Percentiles rank a stretch among this genome's conserved stretches.
Evolutionary conservation across 192 early-diverging fungal genomes (phyloP).

Genomic region (Coemansia sp.): DNA sequence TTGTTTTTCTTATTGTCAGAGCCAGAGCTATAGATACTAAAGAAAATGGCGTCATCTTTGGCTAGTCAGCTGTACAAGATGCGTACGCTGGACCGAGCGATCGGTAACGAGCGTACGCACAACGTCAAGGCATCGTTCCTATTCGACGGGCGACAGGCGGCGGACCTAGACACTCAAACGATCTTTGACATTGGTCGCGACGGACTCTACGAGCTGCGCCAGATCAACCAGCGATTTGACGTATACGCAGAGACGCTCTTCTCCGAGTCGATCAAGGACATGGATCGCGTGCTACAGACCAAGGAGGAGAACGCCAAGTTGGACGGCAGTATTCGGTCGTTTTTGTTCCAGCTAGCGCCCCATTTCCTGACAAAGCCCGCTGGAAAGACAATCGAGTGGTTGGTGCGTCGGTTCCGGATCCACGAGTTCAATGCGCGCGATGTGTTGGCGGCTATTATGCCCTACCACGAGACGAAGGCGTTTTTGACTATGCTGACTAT

Average conservation of each 20-base stretch:
- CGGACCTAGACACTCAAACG: slow-evolving; percentile 83
- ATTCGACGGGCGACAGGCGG: slow-evolving; percentile 78
- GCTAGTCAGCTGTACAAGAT: slow-evolving; percentile 65
- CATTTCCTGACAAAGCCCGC: slow-evolving; percentile 82
- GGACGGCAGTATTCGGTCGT: slow-evolving; percentile 70
- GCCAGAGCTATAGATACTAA: not conserved
- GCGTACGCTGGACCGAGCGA: slow-evolving; percentile 59
- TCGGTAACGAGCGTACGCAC: slow-evolving; percentile 56
- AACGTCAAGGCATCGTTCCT: slow-evolving; percentile 74
- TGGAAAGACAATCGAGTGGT: slow-evolving; percentile 89
- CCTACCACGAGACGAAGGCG: slow-evolving; percentile 89
- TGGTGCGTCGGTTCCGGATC: slow-evolving; percentile 80
- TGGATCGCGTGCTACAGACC: slow-evolving; percentile 77
- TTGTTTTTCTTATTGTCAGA: not conserved
- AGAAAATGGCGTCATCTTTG: slow-evolving; percentile 60
- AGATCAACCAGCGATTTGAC: slow-evolving; percentile 63
- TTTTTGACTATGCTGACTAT: slow-evolving; percentile 82
- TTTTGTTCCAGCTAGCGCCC: slow-evolving; percentile 77
- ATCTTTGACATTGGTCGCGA: slow-evolving; percentile 80
- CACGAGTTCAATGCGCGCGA: slow-evolving; percentile 84
- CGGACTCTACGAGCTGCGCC: slow-evolving; percentile 73
- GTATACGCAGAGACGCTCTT: slow-evolving; percentile 75
- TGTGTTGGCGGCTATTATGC: slow-evolving; percentile 74
- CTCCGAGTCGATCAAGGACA: slow-evolving; percentile 71
- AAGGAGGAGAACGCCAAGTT: slow-evolving; percentile 77